These are phyloP conservation scores for Luffa acutangula DNA, from an alignment of 306 rosid genomes.

Conservation along the genomic window DNA sequence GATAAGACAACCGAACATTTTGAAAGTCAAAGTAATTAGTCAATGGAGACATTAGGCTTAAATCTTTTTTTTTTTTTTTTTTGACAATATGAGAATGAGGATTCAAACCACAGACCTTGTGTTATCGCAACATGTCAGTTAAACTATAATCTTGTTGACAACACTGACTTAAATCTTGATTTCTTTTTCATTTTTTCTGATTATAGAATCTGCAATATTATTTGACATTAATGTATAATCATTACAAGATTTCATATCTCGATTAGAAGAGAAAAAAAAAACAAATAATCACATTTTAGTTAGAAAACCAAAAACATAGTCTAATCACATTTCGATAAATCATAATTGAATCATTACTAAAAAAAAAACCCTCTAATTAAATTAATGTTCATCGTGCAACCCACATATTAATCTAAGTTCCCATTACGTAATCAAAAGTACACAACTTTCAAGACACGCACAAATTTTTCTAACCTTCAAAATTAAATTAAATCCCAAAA, in stretches of 20 bases:
- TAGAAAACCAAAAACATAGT: constrained; percentile 1
- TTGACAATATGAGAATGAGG: too few relatives aligned
- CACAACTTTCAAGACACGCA: background rate
- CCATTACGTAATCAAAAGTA: background rate
- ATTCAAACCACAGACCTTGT: too few relatives aligned
- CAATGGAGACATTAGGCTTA: too few relatives aligned
- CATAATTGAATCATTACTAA: background rate
- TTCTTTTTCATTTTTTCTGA: too few relatives aligned
- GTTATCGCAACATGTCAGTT: too few relatives aligned
- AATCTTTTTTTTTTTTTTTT: too few relatives aligned
- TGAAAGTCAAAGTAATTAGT: too few relatives aligned
- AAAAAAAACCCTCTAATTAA: background rate
- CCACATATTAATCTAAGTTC: background rate
- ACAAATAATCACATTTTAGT: background rate
- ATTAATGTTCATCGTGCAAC: background rate
- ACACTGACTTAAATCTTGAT: too few relatives aligned
- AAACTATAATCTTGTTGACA: too few relatives aligned
- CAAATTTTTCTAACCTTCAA: background rate
- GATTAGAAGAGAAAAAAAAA: background rate
- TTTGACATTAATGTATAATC: background rate
- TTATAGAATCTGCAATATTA: background rate
- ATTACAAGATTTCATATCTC: background rate
- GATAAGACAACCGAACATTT: too few relatives aligned
- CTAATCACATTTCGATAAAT: background rate
- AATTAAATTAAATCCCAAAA: background rate